Percentiles rank a stretch among this genome's conserved stretches.
Evolutionary conservation across 2,329 filamentous ascomycete species (phyloP).

Genomic region (Fusarium brevicatenulatum): DNA sequence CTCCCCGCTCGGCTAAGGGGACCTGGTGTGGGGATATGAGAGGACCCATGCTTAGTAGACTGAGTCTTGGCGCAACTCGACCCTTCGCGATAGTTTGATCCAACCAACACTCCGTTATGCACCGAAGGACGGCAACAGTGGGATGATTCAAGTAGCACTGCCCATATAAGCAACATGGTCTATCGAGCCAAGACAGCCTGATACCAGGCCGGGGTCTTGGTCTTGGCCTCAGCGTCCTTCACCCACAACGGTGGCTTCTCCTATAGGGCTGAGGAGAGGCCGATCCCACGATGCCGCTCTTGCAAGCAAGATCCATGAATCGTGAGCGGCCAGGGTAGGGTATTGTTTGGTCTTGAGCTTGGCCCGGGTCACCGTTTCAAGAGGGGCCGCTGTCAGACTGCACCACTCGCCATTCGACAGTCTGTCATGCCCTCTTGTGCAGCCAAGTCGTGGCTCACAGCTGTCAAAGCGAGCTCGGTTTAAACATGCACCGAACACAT

Average conservation of each 20-base stretch:
- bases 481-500: neutral
- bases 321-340: conserved; percentile 19
- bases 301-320: conserved; percentile 35
- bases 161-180: neutral
- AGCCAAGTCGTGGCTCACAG: neutral
- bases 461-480: neutral
- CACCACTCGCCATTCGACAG: conserved; percentile 16
- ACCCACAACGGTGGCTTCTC: conserved; percentile 7
- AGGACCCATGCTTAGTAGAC: conserved; percentile 12
- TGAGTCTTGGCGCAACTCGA: conserved; percentile 20
- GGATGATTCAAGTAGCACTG: conserved; percentile 4
- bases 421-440: conserved; percentile 4
- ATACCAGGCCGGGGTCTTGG: neutral
- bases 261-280: conserved; percentile 32
- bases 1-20: conserved; percentile 9
- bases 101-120: neutral
- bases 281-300: conserved; percentile 19
- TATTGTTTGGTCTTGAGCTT: conserved; percentile 6
- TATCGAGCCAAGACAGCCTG: neutral
- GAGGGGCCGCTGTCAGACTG: conserved; percentile 29
- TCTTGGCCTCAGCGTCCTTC: neutral
- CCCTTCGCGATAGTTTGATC: conserved; percentile 6
- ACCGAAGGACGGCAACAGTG: neutral
- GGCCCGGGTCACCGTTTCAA: conserved; percentile 5
- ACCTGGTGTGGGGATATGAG: conserved; percentile 18